Percentiles rank a stretch among this genome's conserved stretches.
Evolutionary conservation across 805 yeast species (phyloP).

Genomic region (Isabelozyma rhagii): DNA sequence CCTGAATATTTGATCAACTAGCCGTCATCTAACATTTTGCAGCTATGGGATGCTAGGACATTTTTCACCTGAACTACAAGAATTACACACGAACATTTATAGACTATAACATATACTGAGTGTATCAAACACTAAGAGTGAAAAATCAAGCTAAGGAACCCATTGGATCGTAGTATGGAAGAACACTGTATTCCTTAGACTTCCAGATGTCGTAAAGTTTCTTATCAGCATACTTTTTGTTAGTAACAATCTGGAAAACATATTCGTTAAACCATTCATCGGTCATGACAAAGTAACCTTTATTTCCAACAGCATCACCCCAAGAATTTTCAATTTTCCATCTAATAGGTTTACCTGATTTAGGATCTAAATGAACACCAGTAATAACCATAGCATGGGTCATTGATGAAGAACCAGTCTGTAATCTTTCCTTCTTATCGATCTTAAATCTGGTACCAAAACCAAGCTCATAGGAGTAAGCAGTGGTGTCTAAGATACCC

Average conservation of each 20-base stretch:
- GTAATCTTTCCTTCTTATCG: conserved; percentile 65
- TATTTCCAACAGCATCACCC: conserved; percentile 40
- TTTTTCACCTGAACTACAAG: too few species aligned
- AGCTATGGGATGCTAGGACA: too few species aligned
- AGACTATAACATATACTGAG: background rate
- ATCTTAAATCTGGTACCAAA: conserved; percentile 51
- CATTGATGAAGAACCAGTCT: conserved; percentile 71
- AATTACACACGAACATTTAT: too few species aligned
- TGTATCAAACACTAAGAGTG: background rate
- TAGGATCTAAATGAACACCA: conserved; percentile 70
- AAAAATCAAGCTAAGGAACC: conserved; percentile 35
- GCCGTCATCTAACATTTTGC: too few species aligned
- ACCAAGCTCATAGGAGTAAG: conserved; percentile 63
- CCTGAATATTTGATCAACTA: too few species aligned
- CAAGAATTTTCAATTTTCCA: conserved; percentile 46
- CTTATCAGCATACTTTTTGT: conserved; percentile 33
- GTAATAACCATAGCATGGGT: conserved; percentile 89
- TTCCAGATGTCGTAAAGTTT: conserved; percentile 35
- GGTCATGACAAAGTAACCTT: conserved; percentile 42
- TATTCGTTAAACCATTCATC: conserved; percentile 44
- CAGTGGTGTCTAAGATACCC: conserved; percentile 71
- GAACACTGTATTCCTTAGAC: conserved; percentile 24
- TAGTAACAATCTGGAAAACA: conserved; percentile 41
- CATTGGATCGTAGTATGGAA: conserved; percentile 44
- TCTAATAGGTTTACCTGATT: conserved; percentile 34